Percentiles rank a stretch among this genome's conserved stretches.
Evolutionary conservation across 176 grass and related monocot species (phyloP).

Genomic region (Stipa capillata): DNA sequence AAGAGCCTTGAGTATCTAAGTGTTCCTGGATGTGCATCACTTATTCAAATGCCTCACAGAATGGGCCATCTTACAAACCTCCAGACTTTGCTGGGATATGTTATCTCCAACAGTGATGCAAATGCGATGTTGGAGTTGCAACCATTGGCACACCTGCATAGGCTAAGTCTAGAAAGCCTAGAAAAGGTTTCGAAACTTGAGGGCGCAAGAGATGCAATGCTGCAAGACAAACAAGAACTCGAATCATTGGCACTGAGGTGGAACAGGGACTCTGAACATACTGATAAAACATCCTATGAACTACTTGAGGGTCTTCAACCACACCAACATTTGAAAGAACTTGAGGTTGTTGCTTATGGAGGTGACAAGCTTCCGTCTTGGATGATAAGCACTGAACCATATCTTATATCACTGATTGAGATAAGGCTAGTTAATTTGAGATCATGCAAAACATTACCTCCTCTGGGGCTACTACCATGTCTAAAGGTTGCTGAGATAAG

Average conservation of each 20-base stretch:
- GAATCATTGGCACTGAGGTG: background rate
- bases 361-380: background rate
- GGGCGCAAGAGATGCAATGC: background rate
- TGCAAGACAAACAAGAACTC: background rate
- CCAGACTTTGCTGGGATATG: background rate
- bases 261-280: background rate
- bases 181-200: background rate
- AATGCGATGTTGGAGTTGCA: background rate
- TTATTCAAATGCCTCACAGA: background rate
- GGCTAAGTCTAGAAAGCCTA: background rate
- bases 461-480: background rate
- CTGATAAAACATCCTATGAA: background rate
- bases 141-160: background rate
- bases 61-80: background rate
- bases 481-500: background rate
- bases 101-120: background rate
- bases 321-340: background rate
- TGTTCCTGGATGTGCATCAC: background rate
- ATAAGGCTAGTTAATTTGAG: background rate
- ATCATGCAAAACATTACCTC: background rate
- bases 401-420: background rate
- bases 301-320: background rate
- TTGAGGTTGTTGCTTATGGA: background rate
- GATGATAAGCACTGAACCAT: background rate
- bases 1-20: background rate